Evolutionary conservation across 192 early-diverging fungal genomes (phyloP).

Genomic region (Coemansia sp.): DNA sequence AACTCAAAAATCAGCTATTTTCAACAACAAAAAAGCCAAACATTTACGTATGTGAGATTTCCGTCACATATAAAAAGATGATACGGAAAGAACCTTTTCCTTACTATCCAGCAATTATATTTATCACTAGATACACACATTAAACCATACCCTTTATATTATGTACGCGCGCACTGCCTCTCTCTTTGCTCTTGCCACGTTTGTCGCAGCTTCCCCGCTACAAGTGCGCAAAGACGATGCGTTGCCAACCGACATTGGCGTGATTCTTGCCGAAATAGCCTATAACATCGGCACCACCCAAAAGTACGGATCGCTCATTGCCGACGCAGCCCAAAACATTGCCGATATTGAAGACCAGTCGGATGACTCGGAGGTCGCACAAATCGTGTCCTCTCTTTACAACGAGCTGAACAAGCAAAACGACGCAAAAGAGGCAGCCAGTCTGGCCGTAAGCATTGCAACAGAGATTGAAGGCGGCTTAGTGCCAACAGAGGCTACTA

Average conservation of each 20-base stretch:
- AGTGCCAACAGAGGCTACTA: neutral
- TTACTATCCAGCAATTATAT: too few species aligned
- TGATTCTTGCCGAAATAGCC: neutral
- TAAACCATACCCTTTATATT: too few species aligned
- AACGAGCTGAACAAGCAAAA: neutral
- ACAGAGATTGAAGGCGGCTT: neutral
- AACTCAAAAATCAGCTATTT: too few species aligned
- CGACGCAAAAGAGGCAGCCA: neutral
- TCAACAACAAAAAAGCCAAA: too few species aligned
- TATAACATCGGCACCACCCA: neutral
- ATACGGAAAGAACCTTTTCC: too few species aligned
- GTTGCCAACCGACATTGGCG: neutral
- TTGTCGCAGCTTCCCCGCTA: neutral
- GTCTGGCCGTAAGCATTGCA: neutral
- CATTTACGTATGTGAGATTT: too few species aligned
- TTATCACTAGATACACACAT: too few species aligned
- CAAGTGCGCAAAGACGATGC: neutral
- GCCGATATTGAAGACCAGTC: too few species aligned
- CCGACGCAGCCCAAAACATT: neutral
- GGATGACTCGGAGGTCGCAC: neutral
- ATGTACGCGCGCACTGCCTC: neutral
- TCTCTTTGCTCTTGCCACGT: slow-evolving; percentile 1
- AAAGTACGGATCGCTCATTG: neutral
- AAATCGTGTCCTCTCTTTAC: neutral
- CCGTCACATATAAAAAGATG: too few species aligned